Evolutionary conservation across 1,139 yeast genomes (phyloP), one percentile per base, ranked within the genome.

Genomic region (Debaryomyces nepalensis): DNA sequence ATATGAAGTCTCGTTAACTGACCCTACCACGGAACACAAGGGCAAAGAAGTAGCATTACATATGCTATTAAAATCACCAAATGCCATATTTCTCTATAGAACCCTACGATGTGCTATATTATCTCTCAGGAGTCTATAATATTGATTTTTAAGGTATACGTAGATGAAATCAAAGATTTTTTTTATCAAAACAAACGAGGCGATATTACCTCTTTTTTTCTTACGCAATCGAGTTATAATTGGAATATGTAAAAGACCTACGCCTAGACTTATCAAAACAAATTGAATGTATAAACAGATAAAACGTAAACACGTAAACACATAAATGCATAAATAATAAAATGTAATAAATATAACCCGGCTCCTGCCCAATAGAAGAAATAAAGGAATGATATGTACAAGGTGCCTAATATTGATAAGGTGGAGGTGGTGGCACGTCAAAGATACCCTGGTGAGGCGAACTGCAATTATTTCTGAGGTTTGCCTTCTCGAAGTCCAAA

Each of bases 41-140:
- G 97, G 97, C 39, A 89, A 69, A 4, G 95, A 81, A 2, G 91
- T 79, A 44, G 75, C 77, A 30, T 71, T 58, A 64, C 98, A 90
- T 40, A 90, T 73, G 11, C 63, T 57, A 33, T 77, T 78, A 62
- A 90, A 87, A 53, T 82, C 79, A 14, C 96, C 96, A 60, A 88
- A 85, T 2, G 64, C 56, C 81, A 76, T 75, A 20, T 8, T 40
- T 26, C 26, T 30, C 23, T 26, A 31, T 31, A 19, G 26, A 24
- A 24, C 23, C 11, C 14, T 31, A 11, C 21, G 14, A 20, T 11
- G 26, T 15, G 20, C 4, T 32, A 11, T 27, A 14, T 5, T 5
- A 10, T 20, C 10, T 20, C 10, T 12, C 12, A 24, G 26, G 5
- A 15, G 19, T 31, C 14, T 31, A 31, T 12, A 20, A 19, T 8